phyloP scores from a whole-genome alignment of 148 eudicot species.

The Bassia scoparia region DNA sequence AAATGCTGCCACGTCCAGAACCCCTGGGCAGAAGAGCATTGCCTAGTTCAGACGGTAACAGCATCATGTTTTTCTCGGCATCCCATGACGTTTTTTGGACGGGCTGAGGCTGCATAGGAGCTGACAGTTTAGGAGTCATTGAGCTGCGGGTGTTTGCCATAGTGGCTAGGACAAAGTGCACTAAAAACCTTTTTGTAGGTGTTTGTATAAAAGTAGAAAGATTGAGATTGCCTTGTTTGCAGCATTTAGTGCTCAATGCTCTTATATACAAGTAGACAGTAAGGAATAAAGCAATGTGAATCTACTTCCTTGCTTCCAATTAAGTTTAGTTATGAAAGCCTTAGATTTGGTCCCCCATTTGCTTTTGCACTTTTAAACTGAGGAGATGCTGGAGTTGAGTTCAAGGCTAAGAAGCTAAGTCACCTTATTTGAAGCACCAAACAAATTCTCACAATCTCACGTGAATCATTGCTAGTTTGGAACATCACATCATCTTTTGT shows the following conservation, averaged over 20 bases:
- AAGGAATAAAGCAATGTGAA: conserved; percentile 20
- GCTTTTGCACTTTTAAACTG: conserved; percentile 5
- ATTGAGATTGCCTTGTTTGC: background rate
- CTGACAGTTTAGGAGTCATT: background rate
- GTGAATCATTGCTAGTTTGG: no score
- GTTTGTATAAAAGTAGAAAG: background rate
- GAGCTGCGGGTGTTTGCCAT: conserved; percentile 1
- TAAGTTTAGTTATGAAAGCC: conserved; percentile 9
- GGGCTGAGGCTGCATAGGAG: background rate
- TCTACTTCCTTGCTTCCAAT: conserved; percentile 22
- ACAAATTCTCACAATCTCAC: no score
- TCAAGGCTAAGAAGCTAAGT: background rate
- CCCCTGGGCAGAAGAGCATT: background rate
- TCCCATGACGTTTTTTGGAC: background rate
- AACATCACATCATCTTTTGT: no score
- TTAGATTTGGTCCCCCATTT: conserved; percentile 4
- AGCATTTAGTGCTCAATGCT: background rate
- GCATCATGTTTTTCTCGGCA: background rate
- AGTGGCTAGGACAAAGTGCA: background rate
- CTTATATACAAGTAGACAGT: background rate
- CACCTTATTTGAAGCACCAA: background rate
- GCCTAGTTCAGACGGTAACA: background rate
- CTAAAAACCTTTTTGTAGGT: background rate
- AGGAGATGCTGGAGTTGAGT: background rate
- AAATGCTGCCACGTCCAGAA: conserved; percentile 7